Base-by-base conservation (phyloP, 1,139 yeast genomes). In the Candida mesenterica region DNA sequence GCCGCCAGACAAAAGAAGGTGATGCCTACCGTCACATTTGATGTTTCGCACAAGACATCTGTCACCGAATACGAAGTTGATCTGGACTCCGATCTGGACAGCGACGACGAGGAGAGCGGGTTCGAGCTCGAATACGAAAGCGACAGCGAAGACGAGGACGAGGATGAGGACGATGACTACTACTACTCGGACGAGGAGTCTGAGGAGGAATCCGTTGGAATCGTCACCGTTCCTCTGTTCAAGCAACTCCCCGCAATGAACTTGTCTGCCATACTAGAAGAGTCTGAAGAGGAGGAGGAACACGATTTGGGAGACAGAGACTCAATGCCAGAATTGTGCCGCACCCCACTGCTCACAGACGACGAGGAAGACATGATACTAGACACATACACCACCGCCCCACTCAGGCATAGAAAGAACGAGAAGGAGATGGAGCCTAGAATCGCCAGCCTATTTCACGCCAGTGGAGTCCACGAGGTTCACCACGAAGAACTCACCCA, bases 281-380 rank as follows among this genome's bases (percentile, higher is more conserved):
- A 46, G 26, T 53, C 49, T 24, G 59, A 53, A 24, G 58, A 50
- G 18, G 63, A 61, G 38, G 61, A 52, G 33, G 59, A 52, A 15
- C 63, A 59, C 34, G 22, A 19, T 19, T 19, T 19, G 22, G 22
- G 22, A 19, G 22, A 19, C 9, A 19, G 8, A 19, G 24, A 24
- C 5, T 10, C 14, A 13, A 38, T 59, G 28, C 68, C 68, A 4
- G 67, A 52, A 27, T 51, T 61, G 23, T 48, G 57, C 25, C 43
- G 48, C 23, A 44, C 58, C 4, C 34, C 44, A 29, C 48, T 60
- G 15, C 39, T 47, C 38, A 49, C 59, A 20, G 63, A 59, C 33
- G 65, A 57, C 19, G 65, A 59, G 27, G 55, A 54, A 28, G 59
- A 36, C 22, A 19, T 19, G 22, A 19, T 19, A 19, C 22, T 19